Conservation (phyloP, 768 basidiomycete genomes). For the Amanita thiersii region DNA sequence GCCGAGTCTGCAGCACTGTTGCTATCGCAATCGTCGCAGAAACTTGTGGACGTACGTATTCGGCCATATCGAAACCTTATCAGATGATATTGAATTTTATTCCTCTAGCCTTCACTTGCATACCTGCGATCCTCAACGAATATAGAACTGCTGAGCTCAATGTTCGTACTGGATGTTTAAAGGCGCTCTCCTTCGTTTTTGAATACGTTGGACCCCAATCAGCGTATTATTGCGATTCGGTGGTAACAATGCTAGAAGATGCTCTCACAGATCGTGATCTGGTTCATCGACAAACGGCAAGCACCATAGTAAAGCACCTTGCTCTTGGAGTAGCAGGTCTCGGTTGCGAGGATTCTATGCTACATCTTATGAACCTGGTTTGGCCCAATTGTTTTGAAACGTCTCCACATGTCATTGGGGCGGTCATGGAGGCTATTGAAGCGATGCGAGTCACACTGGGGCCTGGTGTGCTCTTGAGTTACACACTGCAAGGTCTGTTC, state of each 20-base stretch:
- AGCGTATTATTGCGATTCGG: slow-evolving; percentile 93
- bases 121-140: slow-evolving; percentile 97
- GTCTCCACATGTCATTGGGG: slow-evolving; percentile 95
- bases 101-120: slow-evolving; percentile 83
- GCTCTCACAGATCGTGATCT: slow-evolving; percentile 97
- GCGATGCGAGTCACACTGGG: slow-evolving; percentile 96
- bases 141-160: slow-evolving; percentile 98
- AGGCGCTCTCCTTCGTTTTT: slow-evolving; percentile 97
- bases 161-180: slow-evolving; percentile 97
- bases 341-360: slow-evolving; percentile 96
- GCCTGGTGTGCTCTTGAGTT: slow-evolving; percentile 86
- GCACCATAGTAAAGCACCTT: slow-evolving; percentile 96
- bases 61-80: background rate
- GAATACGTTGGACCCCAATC: slow-evolving; percentile 98
- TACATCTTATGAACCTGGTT: slow-evolving; percentile 95
- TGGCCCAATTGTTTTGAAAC: slow-evolving; percentile 99
- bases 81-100: slow-evolving; percentile 9
- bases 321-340: slow-evolving; percentile 95
- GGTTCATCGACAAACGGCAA: slow-evolving; percentile 96
- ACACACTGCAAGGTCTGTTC: slow-evolving; percentile 91
- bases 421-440: slow-evolving; percentile 97
- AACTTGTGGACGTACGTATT: slow-evolving; percentile 69
- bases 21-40: slow-evolving; percentile 96
- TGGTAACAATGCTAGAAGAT: slow-evolving; percentile 97
- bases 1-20: slow-evolving; percentile 96